Evolutionary conservation across 2,329 filamentous ascomycete species (phyloP), one percentile per base, ranked within the genome.

Genomic region (Nothophoma quercina): DNA sequence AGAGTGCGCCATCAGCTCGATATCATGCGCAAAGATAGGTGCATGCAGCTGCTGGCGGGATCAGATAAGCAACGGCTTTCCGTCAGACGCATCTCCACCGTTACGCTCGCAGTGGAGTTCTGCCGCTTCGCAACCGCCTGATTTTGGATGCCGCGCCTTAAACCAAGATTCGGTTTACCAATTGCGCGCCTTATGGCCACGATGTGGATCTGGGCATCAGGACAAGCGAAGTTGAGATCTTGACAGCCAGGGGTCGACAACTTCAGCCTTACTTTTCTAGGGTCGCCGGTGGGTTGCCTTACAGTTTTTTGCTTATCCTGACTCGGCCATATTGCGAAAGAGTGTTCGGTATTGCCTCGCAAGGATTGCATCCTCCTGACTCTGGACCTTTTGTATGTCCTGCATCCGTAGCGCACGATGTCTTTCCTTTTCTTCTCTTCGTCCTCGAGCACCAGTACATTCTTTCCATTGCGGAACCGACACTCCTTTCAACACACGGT

Each of bases 211-310:
- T 15, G 25, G 30, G 35, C 30, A 26, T 18, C 25, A 30, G 25
- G n/a, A 21, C 19, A 42, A 39, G 38, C 43, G 38, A 53, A 38
- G 49, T 42, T 34, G 39, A 21, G 13, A 22, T 45, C 29, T 41
- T 43, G 25, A 43, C 38, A 39, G 4, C 25, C 36, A 53, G 25
- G 28, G 50, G 32, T 43, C 26, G n/a, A 12, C 26, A 18, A 30
- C 32, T 35, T 38, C 19, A 46, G 43, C 32, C 19, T 47, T 52
- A 32, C 30, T 30, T 22, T 22, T 42, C 38, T 34, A 12, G 34
- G 50, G 10, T 43, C 25, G 48, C 50, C 28, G 42, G 33, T 45
- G 26, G 38, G 38, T 36, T 36, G 50, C 50, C 43, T 53, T 38
- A 43, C 50, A 53, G 25, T 22, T 28, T 32, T 36, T 33, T n/a